Evolutionary conservation across 257 asterid genomes (phyloP).

Genomic region (Solanum clarkiae): DNA sequence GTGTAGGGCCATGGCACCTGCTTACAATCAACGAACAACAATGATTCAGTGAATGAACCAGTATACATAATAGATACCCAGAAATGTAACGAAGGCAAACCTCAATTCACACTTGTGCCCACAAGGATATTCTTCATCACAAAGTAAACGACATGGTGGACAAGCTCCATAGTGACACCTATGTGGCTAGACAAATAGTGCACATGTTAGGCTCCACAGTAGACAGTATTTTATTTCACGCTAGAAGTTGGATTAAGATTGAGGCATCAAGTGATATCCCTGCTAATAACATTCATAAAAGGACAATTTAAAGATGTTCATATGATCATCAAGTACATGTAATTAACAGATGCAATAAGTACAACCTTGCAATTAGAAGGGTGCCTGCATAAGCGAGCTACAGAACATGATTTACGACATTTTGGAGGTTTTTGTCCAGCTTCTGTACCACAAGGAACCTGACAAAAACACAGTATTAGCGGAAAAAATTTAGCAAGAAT

Average conservation of each 20-base stretch:
- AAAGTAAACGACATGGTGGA: constrained; percentile 61
- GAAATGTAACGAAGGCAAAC: constrained; percentile 18
- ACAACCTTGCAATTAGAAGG: constrained; percentile 57
- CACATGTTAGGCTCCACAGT: neutral
- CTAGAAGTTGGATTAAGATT: neutral
- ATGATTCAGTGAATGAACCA: neutral
- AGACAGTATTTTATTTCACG: neutral
- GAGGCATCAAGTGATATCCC: neutral
- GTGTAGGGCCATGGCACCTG: constrained; percentile 95
- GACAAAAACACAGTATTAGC: constrained; percentile 4
- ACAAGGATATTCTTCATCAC: constrained; percentile 70
- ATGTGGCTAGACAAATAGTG: constrained; percentile 57
- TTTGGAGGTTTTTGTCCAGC: constrained; percentile 76
- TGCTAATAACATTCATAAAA: neutral
- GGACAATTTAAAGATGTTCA: neutral
- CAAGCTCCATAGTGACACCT: constrained; percentile 93
- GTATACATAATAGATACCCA: constrained; percentile 1
- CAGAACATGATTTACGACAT: constrained; percentile 59
- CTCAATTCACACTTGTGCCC: constrained; percentile 80
- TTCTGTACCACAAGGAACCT: constrained; percentile 99
- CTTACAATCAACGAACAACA: neutral
- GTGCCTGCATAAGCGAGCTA: constrained; percentile 68
- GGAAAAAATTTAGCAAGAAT: neutral
- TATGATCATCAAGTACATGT: neutral
- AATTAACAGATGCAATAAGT: neutral